These are phyloP conservation scores for Schizosaccharomyces octosporus DNA, from an alignment of 805 yeast species.

Conservation along the genomic window DNA sequence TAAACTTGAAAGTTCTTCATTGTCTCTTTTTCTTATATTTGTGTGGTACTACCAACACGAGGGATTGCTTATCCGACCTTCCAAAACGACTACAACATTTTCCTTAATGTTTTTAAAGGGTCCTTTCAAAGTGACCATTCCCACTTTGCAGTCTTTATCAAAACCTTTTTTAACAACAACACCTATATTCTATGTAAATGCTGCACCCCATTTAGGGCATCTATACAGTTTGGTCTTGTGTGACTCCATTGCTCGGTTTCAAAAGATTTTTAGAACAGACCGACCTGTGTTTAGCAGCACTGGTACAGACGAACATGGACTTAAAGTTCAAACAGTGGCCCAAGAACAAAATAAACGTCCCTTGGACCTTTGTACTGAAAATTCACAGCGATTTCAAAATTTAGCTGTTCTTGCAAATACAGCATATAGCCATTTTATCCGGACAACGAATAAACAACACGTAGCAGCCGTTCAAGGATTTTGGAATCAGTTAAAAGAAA, in stretches of 20 bases:
- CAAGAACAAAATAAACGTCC: conserved; percentile 28
- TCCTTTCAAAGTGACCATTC: neutral
- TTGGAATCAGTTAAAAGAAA: conserved; percentile 31
- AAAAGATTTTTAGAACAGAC: conserved; percentile 18
- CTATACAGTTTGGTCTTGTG: conserved; percentile 65
- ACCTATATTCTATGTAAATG: conserved; percentile 91
- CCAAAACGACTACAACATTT: too few relatives aligned
- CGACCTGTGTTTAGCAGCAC: conserved; percentile 37
- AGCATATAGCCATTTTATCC: conserved; percentile 47
- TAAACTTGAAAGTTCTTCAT: too few relatives aligned
- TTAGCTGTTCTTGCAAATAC: conserved; percentile 38
- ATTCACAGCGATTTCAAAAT: conserved; percentile 35
- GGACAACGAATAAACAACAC: conserved; percentile 81
- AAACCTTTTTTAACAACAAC: conserved; percentile 39
- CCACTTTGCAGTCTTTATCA: neutral
- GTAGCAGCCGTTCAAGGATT: conserved; percentile 33
- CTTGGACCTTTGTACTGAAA: conserved; percentile 43
- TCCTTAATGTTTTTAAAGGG: neutral
- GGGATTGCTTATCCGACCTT: too few relatives aligned
- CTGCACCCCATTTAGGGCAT: conserved; percentile 82
- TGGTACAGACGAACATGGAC: conserved; percentile 93
- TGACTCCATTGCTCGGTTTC: conserved; percentile 63
- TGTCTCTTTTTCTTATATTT: too few relatives aligned
- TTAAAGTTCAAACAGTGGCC: conserved; percentile 73
- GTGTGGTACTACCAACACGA: too few relatives aligned